Conservation (phyloP, 805 yeast species). For the Phaffomyces thermotolerans region DNA sequence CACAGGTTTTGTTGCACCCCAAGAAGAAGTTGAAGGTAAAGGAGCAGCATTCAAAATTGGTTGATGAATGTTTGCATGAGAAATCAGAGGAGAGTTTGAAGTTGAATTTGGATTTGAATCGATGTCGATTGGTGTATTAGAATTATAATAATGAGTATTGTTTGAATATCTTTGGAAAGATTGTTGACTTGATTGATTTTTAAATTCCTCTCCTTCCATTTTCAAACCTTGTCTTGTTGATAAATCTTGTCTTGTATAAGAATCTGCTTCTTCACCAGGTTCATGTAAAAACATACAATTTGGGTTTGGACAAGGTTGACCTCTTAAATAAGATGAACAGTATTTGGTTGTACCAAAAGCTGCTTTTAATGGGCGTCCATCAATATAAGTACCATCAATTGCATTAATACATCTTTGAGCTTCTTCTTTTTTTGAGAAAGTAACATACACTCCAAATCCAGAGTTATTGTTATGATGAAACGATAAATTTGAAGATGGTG, state of each 20-base stretch:
- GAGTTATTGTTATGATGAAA: constrained; percentile 35
- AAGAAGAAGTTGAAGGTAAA: constrained; percentile 66
- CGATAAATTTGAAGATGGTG: constrained; percentile 15
- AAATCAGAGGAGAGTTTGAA: constrained; percentile 10
- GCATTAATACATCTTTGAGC: constrained; percentile 91
- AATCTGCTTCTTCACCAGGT: constrained; percentile 99
- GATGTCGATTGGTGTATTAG: background rate
- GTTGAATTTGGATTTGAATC: background rate
- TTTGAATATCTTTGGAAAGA: constrained; percentile 18
- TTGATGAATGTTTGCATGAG: constrained; percentile 9
- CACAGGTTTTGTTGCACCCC: constrained; percentile 42
- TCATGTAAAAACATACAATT: constrained; percentile 98
- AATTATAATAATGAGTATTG: constrained; percentile 6
- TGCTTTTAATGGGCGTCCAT: constrained; percentile 83
- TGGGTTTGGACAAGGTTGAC: constrained; percentile 96
- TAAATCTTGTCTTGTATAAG: constrained; percentile 83
- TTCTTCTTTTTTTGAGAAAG: constrained; percentile 88
- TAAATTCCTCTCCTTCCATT: constrained; percentile 33
- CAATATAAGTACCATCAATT: constrained; percentile 87
- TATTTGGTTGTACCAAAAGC: constrained; percentile 98
- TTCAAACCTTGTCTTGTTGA: constrained; percentile 67
- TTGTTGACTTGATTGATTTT: constrained; percentile 16
- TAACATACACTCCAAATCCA: constrained; percentile 93
- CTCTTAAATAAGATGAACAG: constrained; percentile 92
- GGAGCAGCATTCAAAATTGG: constrained; percentile 33